Base-by-base conservation (phyloP, 2,329 filamentous ascomycete genomes). In the Sclerotinia minor region DNA sequence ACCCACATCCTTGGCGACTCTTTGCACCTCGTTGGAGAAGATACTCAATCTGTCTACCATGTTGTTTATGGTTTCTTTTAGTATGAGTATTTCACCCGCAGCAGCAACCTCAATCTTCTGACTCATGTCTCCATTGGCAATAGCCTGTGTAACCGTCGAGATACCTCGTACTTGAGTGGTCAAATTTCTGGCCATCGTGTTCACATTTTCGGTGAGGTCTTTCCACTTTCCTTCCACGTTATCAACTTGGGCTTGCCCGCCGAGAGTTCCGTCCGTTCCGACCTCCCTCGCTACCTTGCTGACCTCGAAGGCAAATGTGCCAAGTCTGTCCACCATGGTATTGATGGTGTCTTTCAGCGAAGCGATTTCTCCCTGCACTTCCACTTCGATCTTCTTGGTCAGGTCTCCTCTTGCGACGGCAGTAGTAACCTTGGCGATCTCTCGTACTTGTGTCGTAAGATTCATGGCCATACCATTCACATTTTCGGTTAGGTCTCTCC, bases 391-490 rank as follows among this genome's bases (percentile, higher is more conserved):
- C 83, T 97, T 98, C 81, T 95, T 92, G 70, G 92, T 96, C 71
- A 99, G 83, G 79, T 99, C 94, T 76, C 94, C 94, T 78, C 91
- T 92, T 64, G 94, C 94, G 70, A 99, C 94, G 69, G 94, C 94
- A 1, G 94, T 97, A 3, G 94, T 98, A 69, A 99, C 95, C 76
- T 94, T 92, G 70, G 94, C 95, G 74, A 99, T 99, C 80, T 97
- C 94, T 81, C 94, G 90, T 77, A 99, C 95, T 82, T 99, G 94
- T 6, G 95, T 96, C 3, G 94, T 98, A 74, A 99, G 82, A 79
- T 98, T 99, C 85, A 95, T 96, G 77, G 94, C 94, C 94, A 99
- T 98, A 73, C 94, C 91, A 80, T 99, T 99, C 80, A 99, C 94
- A 71, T 94, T 94, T 76, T 94, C 91, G 3, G 94, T 99, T 71